These are phyloP conservation scores for Phytophthora rubi DNA, from an alignment of 352 stramenopile genomes.

Conservation along the genomic window DNA sequence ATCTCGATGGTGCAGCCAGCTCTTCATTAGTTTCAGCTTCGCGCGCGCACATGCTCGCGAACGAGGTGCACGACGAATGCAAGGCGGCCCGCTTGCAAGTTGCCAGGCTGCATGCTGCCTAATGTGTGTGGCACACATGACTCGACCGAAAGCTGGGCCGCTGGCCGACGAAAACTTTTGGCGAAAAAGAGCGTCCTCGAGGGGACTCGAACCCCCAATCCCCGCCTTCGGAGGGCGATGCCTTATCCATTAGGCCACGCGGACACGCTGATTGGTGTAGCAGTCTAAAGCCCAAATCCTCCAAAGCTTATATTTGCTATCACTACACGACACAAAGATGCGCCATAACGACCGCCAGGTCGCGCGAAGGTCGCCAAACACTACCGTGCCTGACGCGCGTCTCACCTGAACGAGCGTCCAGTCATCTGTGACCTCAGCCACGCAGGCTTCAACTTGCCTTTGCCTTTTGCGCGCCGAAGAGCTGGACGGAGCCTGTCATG, in stretches of 20 bases:
- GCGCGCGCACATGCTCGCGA: neutral
- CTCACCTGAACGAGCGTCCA: too few species aligned
- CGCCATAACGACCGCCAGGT: neutral
- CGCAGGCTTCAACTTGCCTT: too few species aligned
- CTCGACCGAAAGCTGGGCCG: neutral
- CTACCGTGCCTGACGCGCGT: neutral
- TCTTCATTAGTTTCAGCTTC: neutral
- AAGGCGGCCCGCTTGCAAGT: neutral
- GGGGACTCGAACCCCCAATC: slow-evolving; percentile 76
- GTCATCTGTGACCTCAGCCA: too few species aligned
- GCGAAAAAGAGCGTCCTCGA: slow-evolving; percentile 53
- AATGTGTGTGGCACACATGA: neutral
- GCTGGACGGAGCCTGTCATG: neutral
- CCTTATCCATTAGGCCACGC: slow-evolving; percentile 76
- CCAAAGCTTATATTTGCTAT: too few species aligned
- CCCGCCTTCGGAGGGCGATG: slow-evolving; percentile 75
- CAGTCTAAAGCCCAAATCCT: too few species aligned
- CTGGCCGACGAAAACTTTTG: neutral
- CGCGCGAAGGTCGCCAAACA: neutral
- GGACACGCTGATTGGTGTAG: slow-evolving; percentile 6
- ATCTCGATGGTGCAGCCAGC: neutral
- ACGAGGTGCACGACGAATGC: neutral
- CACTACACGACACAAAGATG: neutral
- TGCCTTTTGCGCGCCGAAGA: too few species aligned
- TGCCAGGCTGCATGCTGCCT: neutral